Conservation (phyloP, 2,329 filamentous ascomycete genomes). For the Neopestalotiopsis rosae region DNA sequence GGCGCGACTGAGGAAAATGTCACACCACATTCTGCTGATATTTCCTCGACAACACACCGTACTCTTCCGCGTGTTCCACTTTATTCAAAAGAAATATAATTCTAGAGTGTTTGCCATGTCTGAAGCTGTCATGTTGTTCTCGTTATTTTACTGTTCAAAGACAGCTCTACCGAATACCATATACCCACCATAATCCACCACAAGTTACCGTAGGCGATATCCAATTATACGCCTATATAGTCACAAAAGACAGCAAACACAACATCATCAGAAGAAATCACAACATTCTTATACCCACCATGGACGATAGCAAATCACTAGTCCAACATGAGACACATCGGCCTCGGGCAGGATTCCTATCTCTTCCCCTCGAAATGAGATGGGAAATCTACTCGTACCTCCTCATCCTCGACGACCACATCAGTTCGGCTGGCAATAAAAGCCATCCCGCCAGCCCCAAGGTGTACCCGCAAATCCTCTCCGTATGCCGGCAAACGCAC, state of each 20-base stretch:
- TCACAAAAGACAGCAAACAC: background rate
- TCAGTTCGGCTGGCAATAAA: constrained; percentile 19
- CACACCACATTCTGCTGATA: constrained; percentile 4
- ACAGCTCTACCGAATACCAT: background rate
- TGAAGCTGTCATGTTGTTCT: background rate
- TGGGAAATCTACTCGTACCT: constrained; percentile 52
- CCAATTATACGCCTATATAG: background rate
- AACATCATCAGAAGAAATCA: background rate
- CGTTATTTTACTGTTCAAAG: background rate
- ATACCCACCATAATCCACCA: background rate
- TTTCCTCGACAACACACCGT: constrained; percentile 6
- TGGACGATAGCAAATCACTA: background rate
- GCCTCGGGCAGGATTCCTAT: constrained; percentile 36
- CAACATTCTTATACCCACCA: background rate
- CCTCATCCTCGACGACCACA: constrained; percentile 39
- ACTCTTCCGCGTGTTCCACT: background rate
- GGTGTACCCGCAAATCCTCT: constrained; percentile 46
- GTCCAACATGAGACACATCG: background rate
- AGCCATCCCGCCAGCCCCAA: constrained; percentile 30
- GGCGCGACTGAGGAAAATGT: background rate
- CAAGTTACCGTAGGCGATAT: background rate
- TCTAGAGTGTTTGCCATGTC: background rate
- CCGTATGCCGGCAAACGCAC: constrained; percentile 46
- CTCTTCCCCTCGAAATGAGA: constrained; percentile 51
- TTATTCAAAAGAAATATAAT: background rate